Conservation (phyloP, 805 yeast species). For the Saturnispora sekii region DNA sequence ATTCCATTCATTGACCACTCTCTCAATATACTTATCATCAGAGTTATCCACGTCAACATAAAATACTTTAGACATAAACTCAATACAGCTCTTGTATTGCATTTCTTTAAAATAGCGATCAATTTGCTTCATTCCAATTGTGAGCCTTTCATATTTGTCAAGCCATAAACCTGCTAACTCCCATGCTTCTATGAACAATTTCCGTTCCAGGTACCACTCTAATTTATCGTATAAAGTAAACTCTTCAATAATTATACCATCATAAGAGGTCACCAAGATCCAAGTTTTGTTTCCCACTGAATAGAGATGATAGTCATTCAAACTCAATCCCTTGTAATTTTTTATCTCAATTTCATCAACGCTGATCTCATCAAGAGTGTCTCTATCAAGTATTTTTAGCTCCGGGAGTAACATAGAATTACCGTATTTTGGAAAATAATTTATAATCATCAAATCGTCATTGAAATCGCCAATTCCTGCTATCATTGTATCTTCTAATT, state of each 20-base stretch:
- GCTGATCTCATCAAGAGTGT: slow-evolving; percentile 60
- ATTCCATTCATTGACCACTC: slow-evolving; percentile 47
- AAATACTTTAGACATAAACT: slow-evolving; percentile 34
- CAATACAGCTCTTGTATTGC: slow-evolving; percentile 49
- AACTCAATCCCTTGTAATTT: slow-evolving; percentile 48
- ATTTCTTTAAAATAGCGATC: slow-evolving; percentile 33
- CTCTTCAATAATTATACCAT: slow-evolving; percentile 68
- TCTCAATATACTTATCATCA: slow-evolving; percentile 15
- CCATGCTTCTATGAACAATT: slow-evolving; percentile 66
- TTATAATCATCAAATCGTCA: slow-evolving; percentile 53
- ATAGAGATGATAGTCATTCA: slow-evolving; percentile 72
- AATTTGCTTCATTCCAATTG: slow-evolving; percentile 51
- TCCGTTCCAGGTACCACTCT: slow-evolving; percentile 57
- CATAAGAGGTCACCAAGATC: slow-evolving; percentile 70
- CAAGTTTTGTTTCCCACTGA: slow-evolving; percentile 35
- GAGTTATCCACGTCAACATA: slow-evolving; percentile 17
- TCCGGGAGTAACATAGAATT: slow-evolving; percentile 48
- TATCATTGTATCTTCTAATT: slow-evolving; percentile 42
- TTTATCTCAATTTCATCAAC: slow-evolving; percentile 70
- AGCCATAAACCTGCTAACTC: slow-evolving; percentile 53
- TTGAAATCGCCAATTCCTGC: slow-evolving; percentile 73
- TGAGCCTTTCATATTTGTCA: slow-evolving; percentile 38
- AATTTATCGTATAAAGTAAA: slow-evolving; percentile 61
- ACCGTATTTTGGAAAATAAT: slow-evolving; percentile 33
- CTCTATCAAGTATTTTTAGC: slow-evolving; percentile 53